Base-by-base conservation (phyloP, 2,329 filamentous ascomycete genomes). In the Colletotrichum orchidophilum region DNA sequence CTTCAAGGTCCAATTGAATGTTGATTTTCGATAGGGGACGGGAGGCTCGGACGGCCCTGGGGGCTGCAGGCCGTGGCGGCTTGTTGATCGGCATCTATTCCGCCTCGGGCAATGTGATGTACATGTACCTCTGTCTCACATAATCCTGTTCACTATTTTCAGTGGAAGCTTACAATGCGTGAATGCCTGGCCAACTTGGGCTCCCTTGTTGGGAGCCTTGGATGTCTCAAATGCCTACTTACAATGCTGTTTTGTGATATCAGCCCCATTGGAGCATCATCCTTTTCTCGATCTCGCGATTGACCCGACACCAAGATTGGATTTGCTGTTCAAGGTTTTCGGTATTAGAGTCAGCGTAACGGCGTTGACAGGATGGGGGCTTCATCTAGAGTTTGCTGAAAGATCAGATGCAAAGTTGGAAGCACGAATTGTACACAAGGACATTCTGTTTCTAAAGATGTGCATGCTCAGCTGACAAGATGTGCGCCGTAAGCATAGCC, bases 81-180 rank as follows among this genome's bases (percentile, higher is more conserved):
- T 71, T 12, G 18, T 57, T 62, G 68, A 71, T 67, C 68, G 68
- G 63, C 68, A 29, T 33, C 57, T 42, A 53, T 21, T 67, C 50
- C 63, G 63, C 52, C 68, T 62, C 33, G 52, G 57, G 50, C 31
- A 58, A 15, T 21, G 57, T 21, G 7, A 58, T 60, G 24, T 53
- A 42, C 11, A 4, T 1, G 18, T n/a, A 9, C 18, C 15, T n/a
- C 15, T 66, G 50, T 58, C 50, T 58, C 57, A 61, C 63, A 62
- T 67, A 39, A 53, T 58, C 52, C 57, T 46, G 63, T 13, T 52
- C 18, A 15, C 24, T 42, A 12, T 8, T 0, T 49, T 12, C 42
- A 7, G 29, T 7, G 21, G 29, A 13, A 26, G n/a, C 3, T 27
- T 26, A n/a, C 13, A n/a, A 15, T 27, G 4, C 26, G 24, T 13